Base-by-base conservation (phyloP, 1,284 basidiomycete genomes). In the Cystobasidium sp. region DNA sequence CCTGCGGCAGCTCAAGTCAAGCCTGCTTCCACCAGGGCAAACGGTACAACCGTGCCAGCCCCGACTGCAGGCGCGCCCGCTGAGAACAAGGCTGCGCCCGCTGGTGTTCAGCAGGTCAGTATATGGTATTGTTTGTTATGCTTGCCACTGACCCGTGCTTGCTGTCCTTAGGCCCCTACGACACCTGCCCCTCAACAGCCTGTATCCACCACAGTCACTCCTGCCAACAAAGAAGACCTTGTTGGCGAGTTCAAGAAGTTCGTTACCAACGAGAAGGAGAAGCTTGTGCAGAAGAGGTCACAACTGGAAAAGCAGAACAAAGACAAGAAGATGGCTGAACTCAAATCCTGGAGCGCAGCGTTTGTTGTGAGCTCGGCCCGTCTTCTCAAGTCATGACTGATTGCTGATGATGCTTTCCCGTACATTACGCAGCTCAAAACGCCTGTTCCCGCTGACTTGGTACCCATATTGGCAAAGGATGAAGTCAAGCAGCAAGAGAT, bases 391-490 rank as follows among this genome's bases (percentile, higher is more conserved):
- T 18, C 14, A 37, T n/a, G 4, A 8, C 16, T 44, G 4, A 8
- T 24, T 3, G 41, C 16, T 20, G 64, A 39, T 44, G 8, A 9
- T 44, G 7, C 22, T 18, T 24, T 65, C 31, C 39, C 39, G 16
- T 51, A 52, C n/a, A 46, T 71, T 75, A 37, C 66, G 24, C 76
- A 93, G 92, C 88, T 97, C 68, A 95, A 94, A 81, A 91, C 94
- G 81, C 92, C 94, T 8, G 92, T 97, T 77, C 95, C 94, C 12
- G 91, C 93, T 59, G 96, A 98, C 82, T 87, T 98, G 68, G 90
- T 97, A n/a, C 87, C 91, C 5, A 94, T 97, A 79, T 84, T 97
- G 47, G 88, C 92, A 56, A 96, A 96, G 83, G 92, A 95, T 80
- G 91, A 92, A 83, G 88, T 89, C 67, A 94, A 92, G 83, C 92